Evolutionary conservation across 208 protist species (phyloP).

Genomic region (Trypanosoma rangeli): DNA sequence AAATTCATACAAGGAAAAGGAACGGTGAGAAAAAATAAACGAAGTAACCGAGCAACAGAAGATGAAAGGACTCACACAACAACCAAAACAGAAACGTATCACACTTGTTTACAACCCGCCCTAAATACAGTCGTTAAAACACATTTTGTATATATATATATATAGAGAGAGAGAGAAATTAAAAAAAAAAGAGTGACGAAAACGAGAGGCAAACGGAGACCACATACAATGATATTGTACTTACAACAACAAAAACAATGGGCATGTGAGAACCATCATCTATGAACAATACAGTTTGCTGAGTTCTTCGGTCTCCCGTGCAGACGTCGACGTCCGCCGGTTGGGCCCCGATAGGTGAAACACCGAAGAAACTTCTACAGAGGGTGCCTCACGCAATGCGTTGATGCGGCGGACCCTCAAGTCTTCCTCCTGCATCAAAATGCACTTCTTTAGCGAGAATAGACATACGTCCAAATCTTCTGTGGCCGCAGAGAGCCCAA

Average conservation of each 20-base stretch:
- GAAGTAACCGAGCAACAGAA: background rate
- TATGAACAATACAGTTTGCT: conserved; percentile 30
- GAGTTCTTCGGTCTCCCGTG: conserved; percentile 26
- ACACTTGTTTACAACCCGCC: background rate
- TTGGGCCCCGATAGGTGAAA: background rate
- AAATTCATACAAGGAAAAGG: conserved; percentile 1
- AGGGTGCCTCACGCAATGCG: conserved; percentile 9
- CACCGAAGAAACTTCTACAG: conserved; percentile 2
- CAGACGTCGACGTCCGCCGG: background rate
- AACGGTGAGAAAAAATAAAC: conserved; percentile 4
- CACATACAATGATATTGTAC: background rate
- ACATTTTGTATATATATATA: background rate
- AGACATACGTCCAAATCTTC: conserved; percentile 30
- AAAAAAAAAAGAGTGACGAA: conserved; percentile 4
- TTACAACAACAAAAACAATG: background rate
- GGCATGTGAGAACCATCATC: background rate
- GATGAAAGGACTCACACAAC: background rate
- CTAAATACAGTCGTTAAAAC: background rate
- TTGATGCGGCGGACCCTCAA: conserved; percentile 19
- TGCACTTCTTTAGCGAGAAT: conserved; percentile 22
- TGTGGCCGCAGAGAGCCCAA: conserved; percentile 27
- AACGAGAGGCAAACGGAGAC: background rate
- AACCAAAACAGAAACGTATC: background rate
- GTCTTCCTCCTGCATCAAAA: conserved; percentile 28
- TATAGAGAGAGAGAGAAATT: background rate